Conservation (phyloP, 257 asterid genomes). For the Nicotiana undulata region DNA sequence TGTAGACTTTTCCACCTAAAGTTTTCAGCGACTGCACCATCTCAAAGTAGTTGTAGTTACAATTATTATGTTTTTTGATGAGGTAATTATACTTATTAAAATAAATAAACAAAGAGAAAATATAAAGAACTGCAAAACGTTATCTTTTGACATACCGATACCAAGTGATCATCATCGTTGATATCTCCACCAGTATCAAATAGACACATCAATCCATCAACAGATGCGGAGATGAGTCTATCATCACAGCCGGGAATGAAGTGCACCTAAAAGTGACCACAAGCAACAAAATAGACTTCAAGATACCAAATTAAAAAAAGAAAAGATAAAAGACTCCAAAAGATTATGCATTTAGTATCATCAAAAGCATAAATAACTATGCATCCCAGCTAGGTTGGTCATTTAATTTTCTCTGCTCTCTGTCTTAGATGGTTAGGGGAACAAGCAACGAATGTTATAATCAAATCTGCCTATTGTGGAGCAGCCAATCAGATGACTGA, state of each 20-base stretch:
- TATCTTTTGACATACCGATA: conserved; percentile 47
- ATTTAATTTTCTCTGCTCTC: background rate
- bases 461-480: background rate
- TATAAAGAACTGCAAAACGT: background rate
- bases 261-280: conserved; percentile 51
- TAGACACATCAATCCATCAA: conserved; percentile 91
- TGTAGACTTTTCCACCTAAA: background rate
- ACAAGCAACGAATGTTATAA: background rate
- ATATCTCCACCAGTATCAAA: conserved; percentile 80
- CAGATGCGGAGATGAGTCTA: conserved; percentile 85
- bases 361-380: background rate
- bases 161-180: conserved; percentile 83
- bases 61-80: background rate
- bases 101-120: background rate
- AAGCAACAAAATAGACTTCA: conserved; percentile 5
- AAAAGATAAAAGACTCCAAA: background rate
- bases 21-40: background rate
- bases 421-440: background rate
- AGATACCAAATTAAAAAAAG: background rate
- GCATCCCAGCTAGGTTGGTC: background rate
- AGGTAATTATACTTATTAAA: background rate
- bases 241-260: conserved; percentile 72
- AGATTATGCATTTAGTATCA: background rate
- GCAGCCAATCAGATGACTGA: background rate
- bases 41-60: background rate